Percentiles rank a stretch among this genome's conserved stretches.
Conservation (phyloP, 352 stramenopile species). For the Phytophthora chlamydospora region DNA sequence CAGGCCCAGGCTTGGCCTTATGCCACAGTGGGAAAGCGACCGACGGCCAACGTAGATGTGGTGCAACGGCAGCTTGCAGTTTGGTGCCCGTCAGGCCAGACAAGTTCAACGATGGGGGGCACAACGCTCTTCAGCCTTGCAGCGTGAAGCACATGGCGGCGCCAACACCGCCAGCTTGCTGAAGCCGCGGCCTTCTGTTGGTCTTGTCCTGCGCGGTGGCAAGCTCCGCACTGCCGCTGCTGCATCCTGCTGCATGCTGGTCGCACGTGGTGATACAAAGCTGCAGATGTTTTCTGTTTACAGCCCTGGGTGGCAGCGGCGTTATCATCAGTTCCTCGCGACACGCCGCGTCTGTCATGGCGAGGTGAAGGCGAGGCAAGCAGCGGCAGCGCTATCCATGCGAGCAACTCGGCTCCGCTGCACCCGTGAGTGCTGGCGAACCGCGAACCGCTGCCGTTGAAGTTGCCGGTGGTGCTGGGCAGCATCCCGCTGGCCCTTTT, state of each 20-base stretch:
- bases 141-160: constrained; percentile 4
- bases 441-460: constrained; percentile 15
- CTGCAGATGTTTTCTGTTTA: constrained; percentile 34
- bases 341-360: constrained; percentile 1
- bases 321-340: constrained; percentile 27
- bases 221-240: no score
- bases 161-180: no score
- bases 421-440: constrained; percentile 1
- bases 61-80: constrained; percentile 30
- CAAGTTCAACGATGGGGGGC: constrained; percentile 39
- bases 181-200: no score
- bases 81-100: constrained; percentile 8
- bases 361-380: no score
- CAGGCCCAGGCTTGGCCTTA: background rate
- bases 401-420: constrained; percentile 3
- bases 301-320: background rate
- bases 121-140: constrained; percentile 19
- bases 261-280: background rate
- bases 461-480: constrained; percentile 15
- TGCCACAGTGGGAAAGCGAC: constrained; percentile 8
- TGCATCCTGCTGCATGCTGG: background rate
- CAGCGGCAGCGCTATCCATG: background rate
- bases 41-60: constrained; percentile 19
- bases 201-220: background rate
- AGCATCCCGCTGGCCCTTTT: constrained; percentile 26